These are phyloP conservation scores for Ophiostoma ulmi DNA, from an alignment of 2,329 filamentous ascomycete species.

Conservation along the genomic window DNA sequence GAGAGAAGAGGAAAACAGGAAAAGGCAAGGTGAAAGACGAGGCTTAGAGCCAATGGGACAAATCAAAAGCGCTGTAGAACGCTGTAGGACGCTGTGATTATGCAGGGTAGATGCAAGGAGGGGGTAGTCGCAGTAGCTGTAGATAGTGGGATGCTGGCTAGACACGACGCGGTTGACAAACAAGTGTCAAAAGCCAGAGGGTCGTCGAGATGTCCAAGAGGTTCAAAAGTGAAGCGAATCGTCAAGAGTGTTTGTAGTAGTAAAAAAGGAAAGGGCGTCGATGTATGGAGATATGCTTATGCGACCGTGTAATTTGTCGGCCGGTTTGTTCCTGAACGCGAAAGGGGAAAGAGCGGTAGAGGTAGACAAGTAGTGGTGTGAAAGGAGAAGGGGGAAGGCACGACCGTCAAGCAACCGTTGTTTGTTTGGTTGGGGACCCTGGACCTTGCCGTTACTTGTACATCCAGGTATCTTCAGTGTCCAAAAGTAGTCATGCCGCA, in stretches of 20 bases:
- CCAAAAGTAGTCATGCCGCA: neutral
- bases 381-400: conserved; percentile 11
- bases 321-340: neutral
- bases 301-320: neutral
- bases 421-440: conserved; percentile 11
- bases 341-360: conserved; percentile 15
- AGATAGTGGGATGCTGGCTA: conserved; percentile 7
- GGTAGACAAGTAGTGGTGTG: neutral
- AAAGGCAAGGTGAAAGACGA: neutral
- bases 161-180: neutral
- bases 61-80: neutral
- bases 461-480: neutral
- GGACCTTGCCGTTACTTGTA: neutral
- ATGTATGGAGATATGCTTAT: neutral
- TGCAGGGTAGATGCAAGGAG: conserved; percentile 4
- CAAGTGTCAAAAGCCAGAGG: neutral
- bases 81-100: conserved; percentile 6
- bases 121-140: neutral
- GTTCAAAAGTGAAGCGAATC: conserved; percentile 5
- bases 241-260: neutral
- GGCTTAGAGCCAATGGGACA: neutral
- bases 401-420: neutral
- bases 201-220: neutral
- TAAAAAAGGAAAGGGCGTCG: neutral
- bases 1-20: neutral